Base-by-base conservation (phyloP, 306 rosid species). In the Parietaria judaica region DNA sequence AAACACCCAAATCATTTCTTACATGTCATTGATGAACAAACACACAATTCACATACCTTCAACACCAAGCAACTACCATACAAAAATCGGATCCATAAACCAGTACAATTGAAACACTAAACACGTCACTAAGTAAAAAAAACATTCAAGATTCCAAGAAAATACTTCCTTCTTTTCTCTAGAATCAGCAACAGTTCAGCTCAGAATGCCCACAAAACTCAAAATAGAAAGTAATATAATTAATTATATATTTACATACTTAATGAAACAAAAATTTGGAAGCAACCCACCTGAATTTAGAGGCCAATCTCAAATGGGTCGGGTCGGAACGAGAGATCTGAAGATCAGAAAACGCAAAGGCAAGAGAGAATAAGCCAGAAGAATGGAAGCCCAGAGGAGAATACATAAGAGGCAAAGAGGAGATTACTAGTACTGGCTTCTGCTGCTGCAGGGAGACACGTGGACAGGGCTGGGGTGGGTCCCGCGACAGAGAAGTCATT, bases 321-420 rank as follows among this genome's bases (percentile, higher is more conserved):
- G 51, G 78, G 71, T 70, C 55, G 62, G 53, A 60, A 63, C 79
- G 72, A 78, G 69, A 77, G 83, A 84, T 84, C 96, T 92, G 72
- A 58, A 23, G 65, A 8, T 3, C 57, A 57, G 54, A 50, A 12
- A 54, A 14, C 6, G 34, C 23, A 41, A 61, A 0, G n/a, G 57
- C 6, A 8, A 23, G 56, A 41, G 15, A 56, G 0, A 61, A 71
- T 66, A 14, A 76, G 68, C 15, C 13, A 46, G 48, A 52, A 52
- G 57, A 3, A 7, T 1, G 0, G 5, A 35, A 36, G 36, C 9
- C 14, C 5, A 49, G 10, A 11, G 23, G 61, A 59, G 31, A 60
- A 11, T 7, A 10, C 2, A 23, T 6, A 8, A 7, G 9, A 36
- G 23, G 66, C 49, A 8, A 17, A 56, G 10, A 64, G 55, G 57